phyloP scores from a whole-genome alignment of 495 filamentous ascomycete genomes.

The Neurospora sp. region DNA sequence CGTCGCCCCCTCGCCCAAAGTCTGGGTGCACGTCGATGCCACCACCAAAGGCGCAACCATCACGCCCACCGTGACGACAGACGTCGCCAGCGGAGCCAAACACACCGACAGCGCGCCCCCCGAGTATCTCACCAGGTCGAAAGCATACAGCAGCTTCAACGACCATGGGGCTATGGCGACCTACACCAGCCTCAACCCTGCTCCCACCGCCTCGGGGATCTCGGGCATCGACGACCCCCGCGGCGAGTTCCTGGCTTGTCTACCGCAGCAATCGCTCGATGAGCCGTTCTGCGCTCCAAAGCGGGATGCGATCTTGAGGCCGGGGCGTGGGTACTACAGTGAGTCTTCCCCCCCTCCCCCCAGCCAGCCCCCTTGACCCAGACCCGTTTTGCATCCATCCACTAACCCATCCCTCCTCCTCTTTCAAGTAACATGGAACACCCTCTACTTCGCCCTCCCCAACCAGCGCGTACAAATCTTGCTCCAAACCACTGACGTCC shows the following conservation, averaged over 20 bases:
- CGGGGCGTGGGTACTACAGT: conserved; percentile 22
- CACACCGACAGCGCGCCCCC: conserved; percentile 17
- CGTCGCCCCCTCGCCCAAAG: conserved; percentile 2
- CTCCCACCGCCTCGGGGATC: conserved; percentile 13
- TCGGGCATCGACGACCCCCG: not conserved
- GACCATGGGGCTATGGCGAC: conserved; percentile 7
- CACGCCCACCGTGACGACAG: conserved; percentile 13
- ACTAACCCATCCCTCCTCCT: too few relatives aligned
- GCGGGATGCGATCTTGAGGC: conserved; percentile 11
- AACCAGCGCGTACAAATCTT: not conserved
- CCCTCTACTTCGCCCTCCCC: conserved; percentile 9
- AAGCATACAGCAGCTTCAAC: conserved; percentile 17
- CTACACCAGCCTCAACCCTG: conserved; percentile 21
- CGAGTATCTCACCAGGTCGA: conserved; percentile 6
- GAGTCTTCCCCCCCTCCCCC: not conserved
- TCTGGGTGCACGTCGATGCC: conserved; percentile 21
- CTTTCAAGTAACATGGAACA: conserved; percentile 16
- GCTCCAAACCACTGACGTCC: conserved; percentile 6
- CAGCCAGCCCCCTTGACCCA: not conserved
- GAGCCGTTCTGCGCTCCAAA: conserved; percentile 22
- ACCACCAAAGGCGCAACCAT: conserved; percentile 14
- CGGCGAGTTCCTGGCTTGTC: conserved; percentile 21
- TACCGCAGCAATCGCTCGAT: conserved; percentile 6
- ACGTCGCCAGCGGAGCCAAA: conserved; percentile 8
- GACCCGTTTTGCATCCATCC: too few relatives aligned